Base-by-base conservation (phyloP, 2,329 filamentous ascomycete genomes). In the Fonsecaea erecta region DNA sequence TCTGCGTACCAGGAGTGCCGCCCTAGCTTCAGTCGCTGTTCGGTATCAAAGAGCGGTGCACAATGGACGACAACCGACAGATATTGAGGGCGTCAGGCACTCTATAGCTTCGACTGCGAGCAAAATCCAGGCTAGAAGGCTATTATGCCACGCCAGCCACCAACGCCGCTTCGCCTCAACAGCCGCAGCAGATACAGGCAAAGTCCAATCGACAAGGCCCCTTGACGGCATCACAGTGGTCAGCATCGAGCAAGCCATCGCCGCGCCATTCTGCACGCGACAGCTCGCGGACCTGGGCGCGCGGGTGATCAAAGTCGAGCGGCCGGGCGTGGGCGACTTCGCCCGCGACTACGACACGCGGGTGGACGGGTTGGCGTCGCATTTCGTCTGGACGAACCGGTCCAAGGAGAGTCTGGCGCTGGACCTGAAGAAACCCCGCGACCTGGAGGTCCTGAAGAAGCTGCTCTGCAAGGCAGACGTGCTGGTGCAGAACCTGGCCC, bases 321-420 rank as follows among this genome's bases (percentile, higher is more conserved):
- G 83, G 0, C 83, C 82, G 0, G 77, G 74, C 0, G 78, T 79
- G 0, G 83, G 83, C 1, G 83, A 85, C 68, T 85, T 85, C 69
- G 83, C 83, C 0, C 79, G 83, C 0, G 73, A 78, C 14, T 84
- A 85, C 66, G 83, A 85, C 70, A 78, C 74, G 0, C 78, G 83
- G 4, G 83, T 84, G 3, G 76, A 79, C 14, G 83, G 83, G 28
- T 73, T 83, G 9, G 75, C 81, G 0, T 85, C 83, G 0, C 83
- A 85, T 69, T 85, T 85, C 62, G 77, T 85, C 18, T 85, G 83
- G 83, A 76, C 80, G 0, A 85, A 85, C 65, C 78, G 83, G 16
- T 83, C 82, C 2, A 85, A 85, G 61, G 82, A 85, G 71, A 83
- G 80, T 57, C 73, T 85, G 12, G 82, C 81, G 0, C 76, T 85